Percentiles rank a stretch among this genome's conserved stretches.
Conservation (phyloP, 1,284 basidiomycete genomes). For the Cryptococcus sp. region DNA sequence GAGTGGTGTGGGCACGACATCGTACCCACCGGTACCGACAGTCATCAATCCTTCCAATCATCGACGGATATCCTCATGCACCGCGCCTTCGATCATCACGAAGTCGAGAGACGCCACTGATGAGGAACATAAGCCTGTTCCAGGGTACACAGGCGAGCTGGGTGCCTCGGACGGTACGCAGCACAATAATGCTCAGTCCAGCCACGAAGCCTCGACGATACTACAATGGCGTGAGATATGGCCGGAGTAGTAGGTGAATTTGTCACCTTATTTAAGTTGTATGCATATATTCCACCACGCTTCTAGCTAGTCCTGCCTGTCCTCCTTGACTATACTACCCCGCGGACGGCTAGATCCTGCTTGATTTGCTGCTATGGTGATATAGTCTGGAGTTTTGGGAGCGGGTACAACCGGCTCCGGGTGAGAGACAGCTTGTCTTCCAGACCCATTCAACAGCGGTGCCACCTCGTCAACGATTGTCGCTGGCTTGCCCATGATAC, state of each 20-base stretch:
- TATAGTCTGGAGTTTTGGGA: background rate
- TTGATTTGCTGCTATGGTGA: background rate
- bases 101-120: no score
- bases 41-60: background rate
- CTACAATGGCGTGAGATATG: no score
- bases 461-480: background rate
- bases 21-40: background rate
- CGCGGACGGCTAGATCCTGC: background rate
- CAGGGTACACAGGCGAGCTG: no score
- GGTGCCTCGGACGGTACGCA: no score
- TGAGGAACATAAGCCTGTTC: no score
- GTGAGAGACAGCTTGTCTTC: background rate
- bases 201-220: no score
- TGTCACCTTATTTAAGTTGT: no score
- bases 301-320: background rate
- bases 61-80: no score
- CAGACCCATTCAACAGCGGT: background rate
- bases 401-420: background rate
- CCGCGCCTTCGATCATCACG: no score
- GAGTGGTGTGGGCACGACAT: no score
- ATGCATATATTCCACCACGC: background rate
- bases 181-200: no score
- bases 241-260: no score
- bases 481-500: conserved; percentile 6
- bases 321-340: background rate